phyloP scores from a whole-genome alignment of 2,329 filamentous ascomycete genomes.

The Myrmaecium sp. region DNA sequence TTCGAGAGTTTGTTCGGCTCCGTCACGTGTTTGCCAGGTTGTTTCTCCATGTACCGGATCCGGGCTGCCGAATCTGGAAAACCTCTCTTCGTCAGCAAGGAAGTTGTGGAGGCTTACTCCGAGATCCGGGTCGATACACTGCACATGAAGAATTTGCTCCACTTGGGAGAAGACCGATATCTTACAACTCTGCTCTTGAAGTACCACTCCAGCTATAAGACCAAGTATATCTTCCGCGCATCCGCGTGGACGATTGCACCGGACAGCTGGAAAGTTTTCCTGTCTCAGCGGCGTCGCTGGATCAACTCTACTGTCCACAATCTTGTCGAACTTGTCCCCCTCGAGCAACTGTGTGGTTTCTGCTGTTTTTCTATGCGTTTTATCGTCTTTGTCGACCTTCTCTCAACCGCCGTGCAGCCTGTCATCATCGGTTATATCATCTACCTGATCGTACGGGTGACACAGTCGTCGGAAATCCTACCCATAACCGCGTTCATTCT shows the following conservation, averaged over 20 bases:
- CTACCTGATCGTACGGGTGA: conserved; percentile 48
- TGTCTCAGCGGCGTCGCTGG: conserved; percentile 97
- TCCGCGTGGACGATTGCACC: conserved; percentile 96
- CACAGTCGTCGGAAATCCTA: conserved; percentile 43
- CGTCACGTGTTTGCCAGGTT: conserved; percentile 93
- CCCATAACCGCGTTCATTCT: conserved; percentile 80
- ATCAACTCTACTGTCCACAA: conserved; percentile 99
- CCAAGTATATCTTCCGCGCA: conserved; percentile 84
- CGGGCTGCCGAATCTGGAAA: conserved; percentile 88
- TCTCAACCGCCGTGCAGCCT: conserved; percentile 83
- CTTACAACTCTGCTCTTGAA: conserved; percentile 89
- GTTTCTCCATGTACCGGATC: conserved; percentile 98
- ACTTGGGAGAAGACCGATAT: conserved; percentile 94
- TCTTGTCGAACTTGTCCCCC: conserved; percentile 81
- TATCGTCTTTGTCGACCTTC: conserved; percentile 81
- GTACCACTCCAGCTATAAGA: conserved; percentile 87
- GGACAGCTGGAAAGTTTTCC: conserved; percentile 83
- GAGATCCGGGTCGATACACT: conserved; percentile 94
- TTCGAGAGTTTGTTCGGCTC: conserved; percentile 96
- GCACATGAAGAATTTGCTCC: conserved; percentile 96
- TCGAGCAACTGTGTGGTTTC: conserved; percentile 93
- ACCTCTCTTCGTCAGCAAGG: conserved; percentile 86
- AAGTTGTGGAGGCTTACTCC: conserved; percentile 73
- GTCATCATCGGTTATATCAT: conserved; percentile 79
- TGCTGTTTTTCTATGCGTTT: conserved; percentile 99